These are phyloP conservation scores for Ilyonectria mors-panacis DNA, from an alignment of 2,329 filamentous ascomycete species.

Conservation along the genomic window DNA sequence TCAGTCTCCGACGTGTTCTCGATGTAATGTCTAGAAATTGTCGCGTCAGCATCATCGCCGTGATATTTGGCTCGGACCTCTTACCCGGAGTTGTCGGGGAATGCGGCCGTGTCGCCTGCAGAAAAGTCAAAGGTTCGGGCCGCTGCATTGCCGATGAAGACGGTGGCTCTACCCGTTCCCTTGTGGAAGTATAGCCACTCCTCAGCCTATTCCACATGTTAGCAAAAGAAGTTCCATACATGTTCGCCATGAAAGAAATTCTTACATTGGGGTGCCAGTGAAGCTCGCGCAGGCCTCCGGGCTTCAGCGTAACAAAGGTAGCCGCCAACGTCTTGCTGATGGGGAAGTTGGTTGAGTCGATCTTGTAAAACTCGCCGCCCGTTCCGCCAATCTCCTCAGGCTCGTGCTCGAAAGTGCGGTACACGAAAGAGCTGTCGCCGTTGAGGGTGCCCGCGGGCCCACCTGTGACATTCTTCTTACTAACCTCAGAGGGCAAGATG, in stretches of 20 bases:
- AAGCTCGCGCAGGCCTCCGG: slow-evolving; percentile 74
- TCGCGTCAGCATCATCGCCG: not conserved
- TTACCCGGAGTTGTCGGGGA: slow-evolving; percentile 74
- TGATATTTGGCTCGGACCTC: slow-evolving; percentile 18
- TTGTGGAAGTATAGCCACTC: slow-evolving; percentile 82
- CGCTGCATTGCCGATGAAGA: slow-evolving; percentile 73
- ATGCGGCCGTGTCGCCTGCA: slow-evolving; percentile 77
- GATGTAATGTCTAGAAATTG: slow-evolving; percentile 70
- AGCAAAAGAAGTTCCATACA: not conserved
- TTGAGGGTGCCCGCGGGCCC: slow-evolving; percentile 62
- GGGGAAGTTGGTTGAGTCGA: slow-evolving; percentile 78
- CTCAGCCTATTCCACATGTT: slow-evolving; percentile 63
- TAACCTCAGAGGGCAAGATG: slow-evolving; percentile 71
- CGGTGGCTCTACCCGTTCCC: slow-evolving; percentile 73
- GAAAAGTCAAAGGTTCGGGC: slow-evolving; percentile 78
- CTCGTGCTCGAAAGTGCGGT: slow-evolving; percentile 69
- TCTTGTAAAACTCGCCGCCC: slow-evolving; percentile 74
- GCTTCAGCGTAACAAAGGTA: slow-evolving; percentile 74
- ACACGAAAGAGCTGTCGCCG: slow-evolving; percentile 74
- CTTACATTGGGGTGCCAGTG: slow-evolving; percentile 79
- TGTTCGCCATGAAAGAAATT: not conserved
- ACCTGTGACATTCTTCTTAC: slow-evolving; percentile 56
- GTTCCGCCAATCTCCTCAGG: slow-evolving; percentile 71
- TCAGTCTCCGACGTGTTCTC: slow-evolving; percentile 77
- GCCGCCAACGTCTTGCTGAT: slow-evolving; percentile 76